Evolutionary conservation across 371 early-diverging fungal genomes (phyloP).

Genomic region (Funneliformis caledonium): DNA sequence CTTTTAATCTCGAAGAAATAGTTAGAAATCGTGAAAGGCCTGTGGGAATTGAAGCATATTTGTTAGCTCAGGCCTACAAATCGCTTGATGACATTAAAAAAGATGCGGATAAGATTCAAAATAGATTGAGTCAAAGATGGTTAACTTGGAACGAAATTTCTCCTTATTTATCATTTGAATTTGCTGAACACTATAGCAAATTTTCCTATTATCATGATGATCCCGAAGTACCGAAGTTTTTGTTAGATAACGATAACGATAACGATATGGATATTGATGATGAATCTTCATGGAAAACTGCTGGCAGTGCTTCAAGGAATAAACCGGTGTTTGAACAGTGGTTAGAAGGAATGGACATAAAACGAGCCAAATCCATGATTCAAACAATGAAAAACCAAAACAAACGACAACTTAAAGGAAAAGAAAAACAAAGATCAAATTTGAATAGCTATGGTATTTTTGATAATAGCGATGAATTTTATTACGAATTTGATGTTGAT

Average conservation of each 20-base stretch:
- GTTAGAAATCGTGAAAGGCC: background rate
- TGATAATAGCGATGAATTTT: background rate
- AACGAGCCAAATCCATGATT: background rate
- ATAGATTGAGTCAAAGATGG: background rate
- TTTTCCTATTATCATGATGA: background rate
- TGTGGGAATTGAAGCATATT: background rate
- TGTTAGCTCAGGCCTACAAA: background rate
- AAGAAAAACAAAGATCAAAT: background rate
- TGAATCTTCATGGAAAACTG: background rate
- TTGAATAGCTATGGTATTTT: background rate
- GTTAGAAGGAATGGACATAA: background rate
- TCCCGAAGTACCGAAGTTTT: background rate
- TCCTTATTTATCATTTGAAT: background rate
- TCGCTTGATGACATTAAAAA: background rate
- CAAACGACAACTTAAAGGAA: background rate
- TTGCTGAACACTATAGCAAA: conserved; percentile 4
- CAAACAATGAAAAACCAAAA: background rate
- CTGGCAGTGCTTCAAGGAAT: background rate
- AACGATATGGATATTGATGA: background rate
- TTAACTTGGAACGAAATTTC: background rate
- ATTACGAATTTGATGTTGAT: conserved; percentile 1
- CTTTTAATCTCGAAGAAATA: conserved; percentile 43
- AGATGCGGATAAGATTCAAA: background rate
- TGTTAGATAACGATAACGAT: background rate
- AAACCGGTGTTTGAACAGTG: background rate